These are phyloP conservation scores for Phytophthora aleatoria DNA, from an alignment of 352 stramenopile species.

Conservation along the genomic window DNA sequence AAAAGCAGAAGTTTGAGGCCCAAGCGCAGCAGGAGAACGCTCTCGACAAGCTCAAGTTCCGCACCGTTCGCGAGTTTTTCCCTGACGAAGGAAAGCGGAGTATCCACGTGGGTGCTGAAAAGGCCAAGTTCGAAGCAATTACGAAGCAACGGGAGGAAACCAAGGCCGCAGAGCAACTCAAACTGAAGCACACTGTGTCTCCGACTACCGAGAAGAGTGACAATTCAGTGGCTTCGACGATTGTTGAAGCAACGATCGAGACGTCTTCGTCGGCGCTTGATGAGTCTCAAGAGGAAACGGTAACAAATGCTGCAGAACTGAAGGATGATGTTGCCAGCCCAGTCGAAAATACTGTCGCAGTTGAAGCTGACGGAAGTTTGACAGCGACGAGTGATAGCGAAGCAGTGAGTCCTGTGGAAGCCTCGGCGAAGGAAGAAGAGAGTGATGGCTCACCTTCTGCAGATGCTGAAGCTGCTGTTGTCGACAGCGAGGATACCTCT, in stretches of 20 bases:
- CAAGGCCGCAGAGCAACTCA: conserved; percentile 21
- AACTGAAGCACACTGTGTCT: conserved; percentile 18
- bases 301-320: not conserved
- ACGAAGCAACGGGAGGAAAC: conserved; percentile 34
- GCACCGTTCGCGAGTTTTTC: conserved; percentile 64
- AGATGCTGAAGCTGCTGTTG: conserved; percentile 1
- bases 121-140: conserved; percentile 45
- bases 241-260: not conserved
- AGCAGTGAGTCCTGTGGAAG: conserved; percentile 2
- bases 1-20: conserved; percentile 47
- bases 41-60: conserved; percentile 59
- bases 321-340: not conserved
- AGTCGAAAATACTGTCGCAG: not conserved
- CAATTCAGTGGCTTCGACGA: not conserved
- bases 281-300: not conserved
- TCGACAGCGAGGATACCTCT: conserved; percentile 9
- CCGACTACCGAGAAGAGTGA: conserved; percentile 1
- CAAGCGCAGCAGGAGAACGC: conserved; percentile 55
- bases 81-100: conserved; percentile 39
- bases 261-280: not conserved
- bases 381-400: not conserved
- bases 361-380: conserved; percentile 4
- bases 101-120: conserved; percentile 40
- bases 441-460: not conserved
- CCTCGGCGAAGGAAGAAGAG: not conserved